Conservation (phyloP, 2,329 filamentous ascomycete species). For the Atkinsonella texensis region DNA sequence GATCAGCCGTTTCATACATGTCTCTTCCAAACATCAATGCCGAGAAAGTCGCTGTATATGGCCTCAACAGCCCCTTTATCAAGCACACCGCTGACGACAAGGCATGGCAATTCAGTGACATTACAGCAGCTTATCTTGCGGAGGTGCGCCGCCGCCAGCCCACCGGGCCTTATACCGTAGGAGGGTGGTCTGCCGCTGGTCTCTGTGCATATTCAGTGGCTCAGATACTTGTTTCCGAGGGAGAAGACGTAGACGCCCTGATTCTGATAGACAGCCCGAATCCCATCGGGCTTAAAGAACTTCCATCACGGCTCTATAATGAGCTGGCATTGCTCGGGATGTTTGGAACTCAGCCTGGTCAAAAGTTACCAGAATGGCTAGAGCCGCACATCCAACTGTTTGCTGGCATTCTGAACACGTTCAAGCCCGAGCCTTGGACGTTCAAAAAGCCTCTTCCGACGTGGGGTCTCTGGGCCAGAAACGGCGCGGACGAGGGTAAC, state of each 20-base stretch:
- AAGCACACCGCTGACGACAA: no score
- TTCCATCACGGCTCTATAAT: constrained; percentile 50
- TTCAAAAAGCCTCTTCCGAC: constrained; percentile 40
- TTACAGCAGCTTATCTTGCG: background rate
- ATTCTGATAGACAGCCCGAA: constrained; percentile 56
- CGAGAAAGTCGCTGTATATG: background rate
- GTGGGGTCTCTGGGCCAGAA: constrained; percentile 57
- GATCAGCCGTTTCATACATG: constrained; percentile 17
- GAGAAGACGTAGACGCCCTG: constrained; percentile 46
- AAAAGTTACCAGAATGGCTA: constrained; percentile 58
- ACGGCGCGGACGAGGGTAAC: constrained; percentile 54
- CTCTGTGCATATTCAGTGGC: constrained; percentile 59
- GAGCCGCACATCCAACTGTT: constrained; percentile 61
- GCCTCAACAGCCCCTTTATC: constrained; percentile 5
- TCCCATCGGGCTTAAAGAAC: constrained; percentile 54
- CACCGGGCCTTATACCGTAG: constrained; percentile 13
- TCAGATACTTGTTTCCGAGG: constrained; percentile 43
- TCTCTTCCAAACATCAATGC: constrained; percentile 1
- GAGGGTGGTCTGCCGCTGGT: constrained; percentile 68
- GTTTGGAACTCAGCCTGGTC: constrained; percentile 45
- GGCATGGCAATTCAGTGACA: no score
- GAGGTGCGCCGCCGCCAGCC: constrained; percentile 7
- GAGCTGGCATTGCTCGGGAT: constrained; percentile 65
- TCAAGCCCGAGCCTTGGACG: constrained; percentile 34
- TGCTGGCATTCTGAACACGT: constrained; percentile 56